A percentile compares a stretch with the other conserved stretches of the same genome.
Conservation (phyloP, 768 basidiomycete species). For the Dacryopinax primogenitus region DNA sequence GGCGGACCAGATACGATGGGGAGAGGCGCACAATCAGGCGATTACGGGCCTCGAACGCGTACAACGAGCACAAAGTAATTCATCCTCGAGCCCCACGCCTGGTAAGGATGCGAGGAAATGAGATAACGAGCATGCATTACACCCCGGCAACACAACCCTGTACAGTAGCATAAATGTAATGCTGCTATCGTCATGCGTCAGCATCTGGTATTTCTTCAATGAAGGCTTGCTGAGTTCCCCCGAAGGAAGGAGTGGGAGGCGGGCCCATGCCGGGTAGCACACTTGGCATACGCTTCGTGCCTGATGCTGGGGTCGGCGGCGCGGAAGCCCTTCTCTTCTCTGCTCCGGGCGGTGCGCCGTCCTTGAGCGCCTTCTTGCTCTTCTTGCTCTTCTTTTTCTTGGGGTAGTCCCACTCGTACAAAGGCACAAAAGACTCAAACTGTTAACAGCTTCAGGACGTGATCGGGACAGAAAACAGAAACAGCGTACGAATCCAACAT, state of each 20-base stretch:
- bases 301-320: constrained; percentile 11
- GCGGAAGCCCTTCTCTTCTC: background rate
- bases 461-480: constrained; percentile 2
- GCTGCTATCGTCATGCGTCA: background rate
- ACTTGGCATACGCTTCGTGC: constrained; percentile 2
- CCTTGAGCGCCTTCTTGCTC: constrained; percentile 27
- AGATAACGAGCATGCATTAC: background rate
- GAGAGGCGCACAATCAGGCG: background rate
- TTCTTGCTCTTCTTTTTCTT: constrained; percentile 59
- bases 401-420: constrained; percentile 91
- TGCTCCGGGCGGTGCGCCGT: background rate
- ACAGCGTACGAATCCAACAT: constrained; percentile 87
- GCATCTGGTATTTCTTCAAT: constrained; percentile 17
- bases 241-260: background rate
- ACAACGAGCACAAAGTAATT: background rate
- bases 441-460: constrained; percentile 25
- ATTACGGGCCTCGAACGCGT: background rate
- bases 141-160: background rate
- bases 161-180: background rate
- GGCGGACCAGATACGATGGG: background rate
- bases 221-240: constrained; percentile 6
- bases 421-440: constrained; percentile 94
- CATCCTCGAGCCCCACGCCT: background rate
- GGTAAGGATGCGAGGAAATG: background rate
- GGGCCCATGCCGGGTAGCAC: constrained; percentile 11